Percentiles rank a stretch among this genome's conserved stretches.
phyloP scores from a whole-genome alignment of 495 filamentous ascomycete genomes.

The Trichocladium uniseriatum region DNA sequence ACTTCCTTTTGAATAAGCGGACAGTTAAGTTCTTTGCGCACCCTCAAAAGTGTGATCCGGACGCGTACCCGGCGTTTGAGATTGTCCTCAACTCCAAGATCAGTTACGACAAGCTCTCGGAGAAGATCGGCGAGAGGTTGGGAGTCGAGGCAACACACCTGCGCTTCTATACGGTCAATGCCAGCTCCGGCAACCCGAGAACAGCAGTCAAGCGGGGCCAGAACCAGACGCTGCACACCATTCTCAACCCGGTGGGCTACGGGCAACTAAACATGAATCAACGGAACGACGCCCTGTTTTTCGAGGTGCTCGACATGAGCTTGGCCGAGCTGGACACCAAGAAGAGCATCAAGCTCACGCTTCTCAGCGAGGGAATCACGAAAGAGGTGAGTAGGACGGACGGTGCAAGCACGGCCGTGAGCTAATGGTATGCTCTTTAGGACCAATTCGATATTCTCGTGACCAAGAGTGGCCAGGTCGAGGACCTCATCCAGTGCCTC shows the following conservation, averaged over 20 bases:
- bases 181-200: slow-evolving; percentile 63
- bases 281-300: slow-evolving; percentile 68
- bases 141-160: slow-evolving; percentile 76
- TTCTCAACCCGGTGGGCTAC: slow-evolving; percentile 54
- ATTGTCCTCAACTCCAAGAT: slow-evolving; percentile 76
- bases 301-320: slow-evolving; percentile 88
- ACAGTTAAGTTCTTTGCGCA: slow-evolving; percentile 59
- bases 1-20: slow-evolving; percentile 79
- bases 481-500: slow-evolving; percentile 64
- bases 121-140: slow-evolving; percentile 75
- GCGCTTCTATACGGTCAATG: slow-evolving; percentile 77
- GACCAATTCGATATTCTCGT: slow-evolving; percentile 73
- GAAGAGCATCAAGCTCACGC: slow-evolving; percentile 70
- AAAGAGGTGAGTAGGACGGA: slow-evolving; percentile 58
- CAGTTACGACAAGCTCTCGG: slow-evolving; percentile 79
- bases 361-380: slow-evolving; percentile 78
- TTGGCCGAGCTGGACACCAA: slow-evolving; percentile 87
- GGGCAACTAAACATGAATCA: slow-evolving; percentile 51
- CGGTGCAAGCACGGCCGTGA: neutral
- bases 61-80: slow-evolving; percentile 51
- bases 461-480: slow-evolving; percentile 66
- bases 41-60: slow-evolving; percentile 34
- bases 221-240: slow-evolving; percentile 56
- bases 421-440: slow-evolving; percentile 34
- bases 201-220: slow-evolving; percentile 58